These are phyloP conservation scores for Notholithocarpus densiflorus DNA, from an alignment of 306 rosid genomes.

Conservation along the genomic window DNA sequence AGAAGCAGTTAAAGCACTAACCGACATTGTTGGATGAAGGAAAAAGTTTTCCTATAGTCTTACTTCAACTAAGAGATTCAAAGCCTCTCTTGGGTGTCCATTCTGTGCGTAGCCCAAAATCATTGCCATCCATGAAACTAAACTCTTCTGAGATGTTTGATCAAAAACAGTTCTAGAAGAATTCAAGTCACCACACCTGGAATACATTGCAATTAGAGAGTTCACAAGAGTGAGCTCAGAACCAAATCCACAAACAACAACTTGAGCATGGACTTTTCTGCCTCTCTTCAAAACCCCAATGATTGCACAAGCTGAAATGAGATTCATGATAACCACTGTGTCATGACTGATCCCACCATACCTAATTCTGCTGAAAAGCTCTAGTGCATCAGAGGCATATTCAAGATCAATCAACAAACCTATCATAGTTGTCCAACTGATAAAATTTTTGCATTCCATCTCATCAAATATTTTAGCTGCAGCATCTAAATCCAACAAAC, in stretches of 20 bases:
- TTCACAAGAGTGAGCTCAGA: constrained; percentile 2
- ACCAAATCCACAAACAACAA: constrained; percentile 4
- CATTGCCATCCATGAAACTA: constrained; percentile 1
- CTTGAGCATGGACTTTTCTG: constrained; percentile 7
- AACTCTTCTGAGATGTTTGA: constrained; percentile 3
- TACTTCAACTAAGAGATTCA: neutral
- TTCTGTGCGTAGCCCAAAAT: neutral
- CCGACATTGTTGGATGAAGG: constrained; percentile 8
- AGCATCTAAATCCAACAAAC: constrained; percentile 4
- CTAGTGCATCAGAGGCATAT: neutral
- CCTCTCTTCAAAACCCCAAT: constrained; percentile 9
- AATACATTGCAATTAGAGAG: constrained; percentile 10
- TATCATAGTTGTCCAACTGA: constrained; percentile 11
- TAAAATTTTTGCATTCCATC: neutral
- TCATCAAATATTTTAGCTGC: neutral
- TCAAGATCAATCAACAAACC: neutral
- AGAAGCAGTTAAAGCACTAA: neutral
- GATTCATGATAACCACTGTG: neutral
- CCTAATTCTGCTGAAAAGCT: neutral
- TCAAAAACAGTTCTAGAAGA: constrained; percentile 5
- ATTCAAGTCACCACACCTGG: neutral
- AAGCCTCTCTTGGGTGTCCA: neutral
- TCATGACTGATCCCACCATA: neutral
- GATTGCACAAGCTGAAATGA: neutral
- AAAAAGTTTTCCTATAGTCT: constrained; percentile 7